A percentile compares a stretch with the other conserved stretches of the same genome.
phyloP scores from a whole-genome alignment of 2,329 filamentous ascomycete species.

The Lachnellula cervina region DNA sequence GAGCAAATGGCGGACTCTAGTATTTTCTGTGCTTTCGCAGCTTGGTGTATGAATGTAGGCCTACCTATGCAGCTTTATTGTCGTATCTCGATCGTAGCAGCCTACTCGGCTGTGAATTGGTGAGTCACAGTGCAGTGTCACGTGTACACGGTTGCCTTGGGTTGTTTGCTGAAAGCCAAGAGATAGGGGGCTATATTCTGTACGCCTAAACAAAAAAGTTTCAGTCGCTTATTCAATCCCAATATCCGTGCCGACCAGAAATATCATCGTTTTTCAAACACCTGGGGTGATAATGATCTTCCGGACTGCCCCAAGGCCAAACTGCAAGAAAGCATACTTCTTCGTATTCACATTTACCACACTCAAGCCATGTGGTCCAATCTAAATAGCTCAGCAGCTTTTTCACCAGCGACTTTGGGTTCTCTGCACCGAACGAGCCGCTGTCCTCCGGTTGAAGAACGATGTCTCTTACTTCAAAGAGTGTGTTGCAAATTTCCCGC shows the following conservation, averaged over 20 bases:
- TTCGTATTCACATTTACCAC: slow-evolving; percentile 46
- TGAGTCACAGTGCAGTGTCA: no score
- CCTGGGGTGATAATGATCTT: slow-evolving; percentile 48
- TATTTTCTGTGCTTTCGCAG: neutral
- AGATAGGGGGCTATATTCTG: neutral
- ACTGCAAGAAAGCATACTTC: slow-evolving; percentile 60
- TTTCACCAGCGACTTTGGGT: slow-evolving; percentile 10
- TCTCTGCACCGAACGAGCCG: neutral
- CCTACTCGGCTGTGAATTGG: no score
- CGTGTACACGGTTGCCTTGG: no score
- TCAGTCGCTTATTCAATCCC: neutral
- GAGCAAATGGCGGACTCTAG: neutral
- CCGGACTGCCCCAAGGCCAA: slow-evolving; percentile 52
- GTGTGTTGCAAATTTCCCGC: slow-evolving; percentile 36
- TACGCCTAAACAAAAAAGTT: no score
- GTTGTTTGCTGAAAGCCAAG: neutral
- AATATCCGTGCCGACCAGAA: slow-evolving; percentile 8
- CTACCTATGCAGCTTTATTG: no score
- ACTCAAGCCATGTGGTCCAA: slow-evolving; percentile 58
- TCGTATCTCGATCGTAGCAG: no score
- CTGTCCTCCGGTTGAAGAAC: slow-evolving; percentile 5
- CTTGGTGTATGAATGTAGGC: neutral
- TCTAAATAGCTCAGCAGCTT: slow-evolving; percentile 45
- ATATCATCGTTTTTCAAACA: slow-evolving; percentile 33
- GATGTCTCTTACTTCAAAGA: slow-evolving; percentile 20